Evolutionary conservation across 495 filamentous ascomycete genomes (phyloP).

Genomic region (Aspergillus steynii): DNA sequence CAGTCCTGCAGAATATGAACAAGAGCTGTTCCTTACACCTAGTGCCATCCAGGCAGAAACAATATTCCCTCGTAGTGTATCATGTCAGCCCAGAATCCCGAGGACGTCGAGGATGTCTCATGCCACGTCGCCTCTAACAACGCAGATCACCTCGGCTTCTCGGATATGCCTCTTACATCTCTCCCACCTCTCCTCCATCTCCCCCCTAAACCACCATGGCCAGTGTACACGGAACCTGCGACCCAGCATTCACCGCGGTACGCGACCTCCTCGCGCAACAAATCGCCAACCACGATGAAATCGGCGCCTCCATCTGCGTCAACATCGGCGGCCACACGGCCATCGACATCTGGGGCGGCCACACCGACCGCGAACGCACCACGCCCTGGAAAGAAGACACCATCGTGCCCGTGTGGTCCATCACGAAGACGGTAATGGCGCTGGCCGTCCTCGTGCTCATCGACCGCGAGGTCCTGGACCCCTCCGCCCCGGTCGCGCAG

Average conservation of each 20-base stretch:
- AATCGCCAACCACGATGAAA: constrained; percentile 33
- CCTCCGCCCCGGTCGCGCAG: constrained; percentile 35
- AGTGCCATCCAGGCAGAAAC: too few species aligned
- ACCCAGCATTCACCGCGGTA: constrained; percentile 36
- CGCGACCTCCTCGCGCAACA: constrained; percentile 30
- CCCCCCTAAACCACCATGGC: constrained; percentile 27
- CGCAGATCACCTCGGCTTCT: background rate
- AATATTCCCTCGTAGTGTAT: too few species aligned
- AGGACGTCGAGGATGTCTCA: background rate
- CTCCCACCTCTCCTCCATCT: background rate
- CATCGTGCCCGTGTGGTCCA: constrained; percentile 41
- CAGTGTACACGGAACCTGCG: constrained; percentile 32
- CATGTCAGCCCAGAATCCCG: too few species aligned
- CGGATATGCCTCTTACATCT: background rate
- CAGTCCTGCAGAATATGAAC: too few species aligned
- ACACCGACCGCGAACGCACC: constrained; percentile 26
- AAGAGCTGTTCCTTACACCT: too few species aligned
- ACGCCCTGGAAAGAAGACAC: constrained; percentile 43
- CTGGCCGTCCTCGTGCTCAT: constrained; percentile 40
- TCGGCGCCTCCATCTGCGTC: constrained; percentile 44
- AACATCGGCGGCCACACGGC: constrained; percentile 43
- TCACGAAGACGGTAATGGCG: constrained; percentile 39
- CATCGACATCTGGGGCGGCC: constrained; percentile 49
- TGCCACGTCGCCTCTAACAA: background rate
- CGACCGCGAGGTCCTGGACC: constrained; percentile 40